Base-by-base conservation (phyloP, 108 stramenopile genomes). In the Nannochloropsis salina region DNA sequence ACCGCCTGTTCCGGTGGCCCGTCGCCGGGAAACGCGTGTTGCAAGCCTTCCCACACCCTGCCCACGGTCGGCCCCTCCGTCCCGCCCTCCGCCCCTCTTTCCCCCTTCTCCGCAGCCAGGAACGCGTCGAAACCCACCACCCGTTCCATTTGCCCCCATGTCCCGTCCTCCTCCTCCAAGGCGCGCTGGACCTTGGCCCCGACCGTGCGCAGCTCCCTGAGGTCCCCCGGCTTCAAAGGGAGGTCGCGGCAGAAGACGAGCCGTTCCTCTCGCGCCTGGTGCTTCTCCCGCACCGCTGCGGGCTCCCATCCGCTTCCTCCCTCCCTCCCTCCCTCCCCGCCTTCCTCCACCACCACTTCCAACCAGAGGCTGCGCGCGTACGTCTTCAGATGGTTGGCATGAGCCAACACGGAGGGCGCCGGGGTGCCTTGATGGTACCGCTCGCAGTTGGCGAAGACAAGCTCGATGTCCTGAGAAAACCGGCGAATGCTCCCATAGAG, bases 401-500 rank as follows among this genome's bases (percentile, higher is more conserved):
- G 8, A n/a, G 61, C 61, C 61, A 74, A 6, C 4, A 74, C 61
- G 61, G 61, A 15, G 8, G 61, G 61, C 2, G 61, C 15, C 6
- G 61, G 61, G 6, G 61, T 74, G 61, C n/a, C 61, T n/a, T n/a
- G n/a, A n/a, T 74, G 15, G 61, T n/a, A 74, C 20, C 61, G 61
- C 61, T 74, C 61, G 61, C 61, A 74, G 61, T 74, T 74, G 5
- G 61, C 61, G n/a, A 6, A 74, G 61, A 74, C 61, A n/a, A 74
- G 61, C 61, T 74, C 61, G 6, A 74, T 74, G 61, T 74, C 61
- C 3, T n/a, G 61, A n/a, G n/a, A 74, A n/a, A 74, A 6, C 20
- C 61, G 61, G 15, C 6, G 3, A 6, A 74, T 8, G 61, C 20
- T 74, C 61, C 6, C 20, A n/a, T 74, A 74, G 6, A 15, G 61